Base-by-base conservation (phyloP, 148 eudicot species). In the Spergularia bocconei region DNA sequence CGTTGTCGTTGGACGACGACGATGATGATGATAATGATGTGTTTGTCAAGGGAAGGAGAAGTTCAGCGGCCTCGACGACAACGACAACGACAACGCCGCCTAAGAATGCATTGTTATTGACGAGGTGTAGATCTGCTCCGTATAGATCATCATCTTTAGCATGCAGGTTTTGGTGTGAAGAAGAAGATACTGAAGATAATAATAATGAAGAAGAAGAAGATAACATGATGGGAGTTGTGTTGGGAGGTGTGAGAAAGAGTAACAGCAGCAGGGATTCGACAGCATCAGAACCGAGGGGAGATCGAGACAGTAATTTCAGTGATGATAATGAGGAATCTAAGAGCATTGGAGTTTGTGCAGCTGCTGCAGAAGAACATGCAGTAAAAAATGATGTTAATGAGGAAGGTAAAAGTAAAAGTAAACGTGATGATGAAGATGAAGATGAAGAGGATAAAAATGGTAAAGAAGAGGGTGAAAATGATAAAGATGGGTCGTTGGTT, bases 91-190 rank as follows among this genome's bases (percentile, higher is more conserved):
- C 7, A 20, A 23, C 79, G 36, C 90, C 92, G 5, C 93, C 93
- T 0, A 88, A 83, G 58, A 87, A 91, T 62, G 94, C 97, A 47
- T 70, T 91, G 20, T 7, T 90, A 13, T 79, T 91, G 68, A 90
- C 96, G 8, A 72, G 98, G 65, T 91, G 89, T 12, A 87, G 90
- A 86, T 94, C 98, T 67, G 91, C 93, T 13, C 97, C 98, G 7
- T 86, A 90, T 71, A 84, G 89, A 73, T 80, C 91, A 15, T 86
- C 98, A 7, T 87, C 92, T 0, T 62, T 90, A 12, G 91, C 85
- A 13, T 66, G 81, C 72, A 75, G 77, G 58, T 80, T 89, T 59
- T 87, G 87, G 90, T 89, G 80, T 13, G 19, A 36, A 20, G 59
- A 64, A 13, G 21, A n/a, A 59, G 19, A 53, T 20, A 15, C 54